These are phyloP conservation scores for Diutina siamensis DNA, from an alignment of 1,139 yeast species.

Conservation along the genomic window DNA sequence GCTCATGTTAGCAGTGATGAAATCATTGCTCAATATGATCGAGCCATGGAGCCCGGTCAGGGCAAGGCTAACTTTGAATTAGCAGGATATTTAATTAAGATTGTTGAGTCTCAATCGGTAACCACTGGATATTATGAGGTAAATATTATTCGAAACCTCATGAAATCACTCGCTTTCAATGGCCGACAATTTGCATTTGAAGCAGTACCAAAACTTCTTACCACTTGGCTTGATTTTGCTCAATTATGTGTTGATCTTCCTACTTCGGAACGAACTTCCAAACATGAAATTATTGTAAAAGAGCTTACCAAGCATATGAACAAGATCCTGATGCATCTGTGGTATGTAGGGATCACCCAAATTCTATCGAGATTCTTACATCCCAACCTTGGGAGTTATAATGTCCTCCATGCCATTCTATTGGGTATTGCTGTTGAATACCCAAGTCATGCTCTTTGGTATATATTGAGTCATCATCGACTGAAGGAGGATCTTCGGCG, in stretches of 20 bases:
- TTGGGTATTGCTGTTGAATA: conserved; percentile 20
- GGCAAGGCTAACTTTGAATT: conserved; percentile 64
- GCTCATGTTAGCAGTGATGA: conserved; percentile 74
- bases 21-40: conserved; percentile 57
- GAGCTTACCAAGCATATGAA: background rate
- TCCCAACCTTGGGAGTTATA: conserved; percentile 37
- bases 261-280: conserved; percentile 21
- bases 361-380: conserved; percentile 71
- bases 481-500: conserved; percentile 53
- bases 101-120: conserved; percentile 49
- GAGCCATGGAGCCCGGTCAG: conserved; percentile 45
- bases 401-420: background rate
- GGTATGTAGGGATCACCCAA: conserved; percentile 85
- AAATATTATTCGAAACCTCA: conserved; percentile 51
- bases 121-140: conserved; percentile 55
- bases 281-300: background rate
- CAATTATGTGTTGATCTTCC: conserved; percentile 18
- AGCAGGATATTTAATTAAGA: conserved; percentile 70
- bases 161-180: conserved; percentile 47
- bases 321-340: conserved; percentile 46
- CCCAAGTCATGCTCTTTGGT: conserved; percentile 83
- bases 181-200: conserved; percentile 70
- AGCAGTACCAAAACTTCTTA: conserved; percentile 78
- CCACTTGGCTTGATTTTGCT: conserved; percentile 87
- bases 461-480: conserved; percentile 59